Evolutionary conservation across 805 yeast species (phyloP), one percentile per base, ranked within the genome.

Genomic region (Metschnikowia arizonensis): DNA sequence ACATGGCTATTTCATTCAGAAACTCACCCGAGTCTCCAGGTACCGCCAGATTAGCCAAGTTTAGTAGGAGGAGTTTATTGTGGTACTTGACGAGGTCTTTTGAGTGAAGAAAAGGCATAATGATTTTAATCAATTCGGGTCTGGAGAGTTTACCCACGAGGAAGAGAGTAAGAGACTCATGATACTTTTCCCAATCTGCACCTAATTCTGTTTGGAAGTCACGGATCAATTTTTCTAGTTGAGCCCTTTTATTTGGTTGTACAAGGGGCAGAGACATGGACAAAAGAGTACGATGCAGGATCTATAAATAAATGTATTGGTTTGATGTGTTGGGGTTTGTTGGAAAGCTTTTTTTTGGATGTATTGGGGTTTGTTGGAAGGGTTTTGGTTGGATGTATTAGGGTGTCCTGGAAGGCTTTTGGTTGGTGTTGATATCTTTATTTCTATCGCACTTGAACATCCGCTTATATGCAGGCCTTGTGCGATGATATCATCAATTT

Each of bases 131-230:
- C 45, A 91, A 71, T 63, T 91, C 99, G 17, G 65, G 63, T 40
- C 96, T 74, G 9, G 96, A 84, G 15, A 89, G 69, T 60, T 82
- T 84, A 4, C 96, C 96, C 31, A 84, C 72, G 31, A 91, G 69
- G 56, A 89, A 91, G 42, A 78, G 68, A 41, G 91, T 81, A 19
- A 93, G 75, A 4, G 87, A 74, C 45, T 82, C 85, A 50, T 95
- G 90, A 63, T 91, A 91, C 47, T 76, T 77, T 50, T 84, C 91
- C 99, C 99, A 91, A 43, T 79, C 78, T 36, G 75, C 70, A 2
- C 97, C 97, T 47, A 91, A 64, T 48, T 76, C 73, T 43, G 74
- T 74, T 52, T 87, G 90, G 50, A 93, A 79, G 44, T 85, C 88
- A 30, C 77, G 73, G 58, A 90, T 87, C 47, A 89, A 70, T 14